Base-by-base conservation (phyloP, 2,329 filamentous ascomycete species). In the Cercospora janseana region DNA sequence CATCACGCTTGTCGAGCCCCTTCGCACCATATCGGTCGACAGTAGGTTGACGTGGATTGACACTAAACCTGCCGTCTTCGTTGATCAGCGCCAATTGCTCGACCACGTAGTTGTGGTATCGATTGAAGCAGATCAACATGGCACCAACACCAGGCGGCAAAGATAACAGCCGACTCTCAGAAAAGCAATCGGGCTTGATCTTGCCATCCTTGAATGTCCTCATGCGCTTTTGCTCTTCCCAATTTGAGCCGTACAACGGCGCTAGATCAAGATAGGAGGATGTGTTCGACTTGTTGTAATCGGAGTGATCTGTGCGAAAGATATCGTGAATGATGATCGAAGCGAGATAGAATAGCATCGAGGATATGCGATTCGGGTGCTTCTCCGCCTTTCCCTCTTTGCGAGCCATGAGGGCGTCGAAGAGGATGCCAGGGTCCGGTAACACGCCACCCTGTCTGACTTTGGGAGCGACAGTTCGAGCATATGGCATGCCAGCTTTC, bases 81-180 rank as follows among this genome's bases (percentile, higher is more conserved):
- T 96, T 95, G 69, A 96, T 92, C n/a, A 78, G 72, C 0, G 87
- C 87, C 13, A 96, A 74, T 54, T 92, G 86, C 46, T 83, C 79
- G 1, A 87, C 90, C 0, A 90, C 81, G 57, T 93, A 79, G 70
- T 97, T 96, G 70, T 96, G 92, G 70, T 94, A 94, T 16, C 75
- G 71, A 51, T 78, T 79, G 73, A 86, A 88, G 70, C 86, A 79
- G 57, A 88, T 80, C 28, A 88, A 66, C 57, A 87, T 69, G 8
- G 79, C 78, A 34, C 81, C 81, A n/a, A 86, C 82, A 20, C 85
- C 85, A 0, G 83, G 80, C 3, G 85, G 85, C 49, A 87, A 84
- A 3, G 80, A 78, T 4, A 87, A 69, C 1, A 87, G 69, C 8
- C 85, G 77, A 49, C 79, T 78, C 60, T 86, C 82, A 1, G 81